Conservation (phyloP, 2,329 filamentous ascomycete genomes). For the Didymella pinodella region DNA sequence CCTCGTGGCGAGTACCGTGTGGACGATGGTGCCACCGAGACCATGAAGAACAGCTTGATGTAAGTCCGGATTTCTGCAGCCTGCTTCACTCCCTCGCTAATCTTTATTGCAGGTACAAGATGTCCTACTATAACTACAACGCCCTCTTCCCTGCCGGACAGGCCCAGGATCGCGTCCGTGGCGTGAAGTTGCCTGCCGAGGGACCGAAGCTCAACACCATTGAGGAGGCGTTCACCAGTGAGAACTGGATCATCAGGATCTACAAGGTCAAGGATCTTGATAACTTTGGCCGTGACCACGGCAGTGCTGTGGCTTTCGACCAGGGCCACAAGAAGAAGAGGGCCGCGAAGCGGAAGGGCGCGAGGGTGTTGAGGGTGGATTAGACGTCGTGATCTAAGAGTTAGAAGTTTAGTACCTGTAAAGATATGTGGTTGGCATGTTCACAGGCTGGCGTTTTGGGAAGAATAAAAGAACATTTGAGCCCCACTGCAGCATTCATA, state of each 20-base stretch:
- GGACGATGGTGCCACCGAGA: constrained; percentile 89
- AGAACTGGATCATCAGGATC: constrained; percentile 99
- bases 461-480: constrained; percentile 37
- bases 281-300: constrained; percentile 91
- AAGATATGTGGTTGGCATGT: constrained; percentile 34
- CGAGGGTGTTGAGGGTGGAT: constrained; percentile 75
- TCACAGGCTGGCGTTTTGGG: constrained; percentile 40
- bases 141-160: constrained; percentile 90
- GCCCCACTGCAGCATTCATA: not conserved
- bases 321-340: constrained; percentile 87
- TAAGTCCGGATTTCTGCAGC: constrained; percentile 60
- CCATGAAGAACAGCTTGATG: constrained; percentile 99
- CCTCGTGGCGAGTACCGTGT: constrained; percentile 92
- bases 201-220: constrained; percentile 86
- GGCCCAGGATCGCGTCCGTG: constrained; percentile 87
- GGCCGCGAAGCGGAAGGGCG: constrained; percentile 73
- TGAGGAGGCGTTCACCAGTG: constrained; percentile 97
- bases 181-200: constrained; percentile 78
- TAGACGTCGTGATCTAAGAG: constrained; percentile 53
- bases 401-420: constrained; percentile 40
- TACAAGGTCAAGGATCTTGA: constrained; percentile 99
- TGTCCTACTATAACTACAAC: constrained; percentile 99
- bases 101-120: constrained; percentile 83
- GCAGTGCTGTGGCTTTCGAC: constrained; percentile 72
- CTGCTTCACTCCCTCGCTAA: constrained; percentile 26